phyloP scores from a whole-genome alignment of 495 filamentous ascomycete species.

The Massariosphaeria phaeospora region DNA sequence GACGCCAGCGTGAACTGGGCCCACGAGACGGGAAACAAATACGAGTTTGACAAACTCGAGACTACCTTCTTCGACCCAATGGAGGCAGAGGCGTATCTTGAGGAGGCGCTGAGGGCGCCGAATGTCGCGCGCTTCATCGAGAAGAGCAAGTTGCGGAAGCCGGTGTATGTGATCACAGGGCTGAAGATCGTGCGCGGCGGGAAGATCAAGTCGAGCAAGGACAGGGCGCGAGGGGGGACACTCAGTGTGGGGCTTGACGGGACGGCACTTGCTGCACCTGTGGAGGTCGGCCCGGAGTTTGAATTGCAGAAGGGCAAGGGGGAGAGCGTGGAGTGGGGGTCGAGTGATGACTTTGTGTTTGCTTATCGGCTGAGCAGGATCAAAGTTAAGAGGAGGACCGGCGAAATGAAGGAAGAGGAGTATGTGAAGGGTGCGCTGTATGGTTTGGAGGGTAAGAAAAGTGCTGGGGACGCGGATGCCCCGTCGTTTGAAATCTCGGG shows the following conservation, averaged over 20 bases:
- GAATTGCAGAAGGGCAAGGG: not conserved
- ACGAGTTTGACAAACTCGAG: not conserved
- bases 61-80: not conserved
- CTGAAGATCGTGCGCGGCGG: slow-evolving; percentile 13
- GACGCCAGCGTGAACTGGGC: too few species aligned
- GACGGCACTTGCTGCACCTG: not conserved
- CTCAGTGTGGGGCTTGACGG: slow-evolving; percentile 2
- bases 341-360: slow-evolving; percentile 15
- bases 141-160: not conserved
- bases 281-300: slow-evolving; percentile 1
- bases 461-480: not conserved
- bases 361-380: slow-evolving; percentile 11
- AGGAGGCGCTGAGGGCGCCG: not conserved
- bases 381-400: not conserved
- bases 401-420: not conserved
- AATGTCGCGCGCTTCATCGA: not conserved
- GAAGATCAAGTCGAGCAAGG: not conserved
- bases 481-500: not conserved
- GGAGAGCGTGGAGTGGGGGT: not conserved
- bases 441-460: not conserved
- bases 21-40: not conserved
- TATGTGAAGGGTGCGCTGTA: slow-evolving; percentile 7
- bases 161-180: slow-evolving; percentile 15
- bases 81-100: not conserved
- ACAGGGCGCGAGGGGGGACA: not conserved